Percentiles rank a stretch among this genome's conserved stretches.
phyloP scores from a whole-genome alignment of 176 grass and related monocot genomes.

The Oryza glumipatula region DNA sequence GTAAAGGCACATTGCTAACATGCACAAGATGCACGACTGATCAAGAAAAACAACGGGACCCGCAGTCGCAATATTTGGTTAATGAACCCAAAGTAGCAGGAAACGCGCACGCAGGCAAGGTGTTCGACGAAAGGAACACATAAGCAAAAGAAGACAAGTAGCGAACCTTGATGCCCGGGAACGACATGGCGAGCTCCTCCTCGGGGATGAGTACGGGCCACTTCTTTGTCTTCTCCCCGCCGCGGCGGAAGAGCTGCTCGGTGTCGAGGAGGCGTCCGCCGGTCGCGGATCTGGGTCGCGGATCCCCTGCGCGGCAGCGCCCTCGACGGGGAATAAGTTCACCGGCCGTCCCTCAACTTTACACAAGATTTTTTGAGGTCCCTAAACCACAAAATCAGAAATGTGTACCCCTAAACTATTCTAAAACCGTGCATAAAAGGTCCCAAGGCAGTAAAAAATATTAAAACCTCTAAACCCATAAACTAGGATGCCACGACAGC shows the following conservation, averaged over 20 bases:
- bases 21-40: neutral
- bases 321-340: conserved; percentile 11
- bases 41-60: neutral
- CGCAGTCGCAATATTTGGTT: neutral
- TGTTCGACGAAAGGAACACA: conserved; percentile 43
- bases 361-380: too few relatives aligned
- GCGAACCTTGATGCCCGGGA: conserved; percentile 80
- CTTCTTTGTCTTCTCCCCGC: conserved; percentile 35
- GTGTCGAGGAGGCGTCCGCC: conserved; percentile 77
- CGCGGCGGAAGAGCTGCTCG: conserved; percentile 89
- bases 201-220: conserved; percentile 89
- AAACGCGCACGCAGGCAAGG: neutral
- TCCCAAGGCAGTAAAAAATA: too few relatives aligned
- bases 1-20: neutral
- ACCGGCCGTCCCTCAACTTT: too few relatives aligned
- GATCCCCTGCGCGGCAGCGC: conserved; percentile 72
- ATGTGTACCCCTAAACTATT: too few relatives aligned
- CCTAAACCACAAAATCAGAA: too few relatives aligned
- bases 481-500: too few relatives aligned
- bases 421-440: too few relatives aligned
- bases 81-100: neutral
- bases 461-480: too few relatives aligned
- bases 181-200: conserved; percentile 75
- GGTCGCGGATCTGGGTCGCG: conserved; percentile 71
- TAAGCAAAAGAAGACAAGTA: neutral